Evolutionary conservation across 768 basidiomycete genomes (phyloP).

Genomic region (Mycena rosella): DNA sequence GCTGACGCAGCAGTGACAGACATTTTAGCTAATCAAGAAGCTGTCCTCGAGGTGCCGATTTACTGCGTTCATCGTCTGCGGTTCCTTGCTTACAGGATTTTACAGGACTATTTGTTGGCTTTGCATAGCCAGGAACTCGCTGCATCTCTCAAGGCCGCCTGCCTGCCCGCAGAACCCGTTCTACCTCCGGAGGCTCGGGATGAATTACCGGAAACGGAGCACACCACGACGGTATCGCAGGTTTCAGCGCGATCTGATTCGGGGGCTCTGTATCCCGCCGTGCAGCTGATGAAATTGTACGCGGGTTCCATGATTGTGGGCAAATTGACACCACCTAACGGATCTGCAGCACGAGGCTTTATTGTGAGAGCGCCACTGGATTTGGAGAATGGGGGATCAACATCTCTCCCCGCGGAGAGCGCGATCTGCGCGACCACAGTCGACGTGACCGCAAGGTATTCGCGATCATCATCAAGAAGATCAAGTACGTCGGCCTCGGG

Average conservation of each 20-base stretch:
- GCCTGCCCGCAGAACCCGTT: not conserved
- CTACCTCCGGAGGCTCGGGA: slow-evolving; percentile 46
- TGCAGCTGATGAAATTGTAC: slow-evolving; percentile 31
- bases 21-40: slow-evolving; percentile 51
- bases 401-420: slow-evolving; percentile 45
- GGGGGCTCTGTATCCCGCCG: not conserved
- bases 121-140: slow-evolving; percentile 18
- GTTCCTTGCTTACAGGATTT: not conserved
- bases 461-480: slow-evolving; percentile 69
- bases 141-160: slow-evolving; percentile 19
- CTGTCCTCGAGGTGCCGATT: slow-evolving; percentile 62
- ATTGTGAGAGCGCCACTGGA: slow-evolving; percentile 24
- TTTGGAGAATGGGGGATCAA: slow-evolving; percentile 56
- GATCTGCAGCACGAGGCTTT: slow-evolving; percentile 19
- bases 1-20: slow-evolving; percentile 25
- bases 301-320: not conserved
- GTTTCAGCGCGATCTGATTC: not conserved
- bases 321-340: not conserved
- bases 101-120: slow-evolving; percentile 26
- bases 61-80: slow-evolving; percentile 53
- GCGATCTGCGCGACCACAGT: slow-evolving; percentile 45
- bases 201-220: slow-evolving; percentile 45
- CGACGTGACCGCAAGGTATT: slow-evolving; percentile 53
- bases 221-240: slow-evolving; percentile 61
- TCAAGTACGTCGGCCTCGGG: slow-evolving; percentile 59